phyloP scores from a whole-genome alignment of 1,284 basidiomycete genomes.

The Heterobasidion parviporum region DNA sequence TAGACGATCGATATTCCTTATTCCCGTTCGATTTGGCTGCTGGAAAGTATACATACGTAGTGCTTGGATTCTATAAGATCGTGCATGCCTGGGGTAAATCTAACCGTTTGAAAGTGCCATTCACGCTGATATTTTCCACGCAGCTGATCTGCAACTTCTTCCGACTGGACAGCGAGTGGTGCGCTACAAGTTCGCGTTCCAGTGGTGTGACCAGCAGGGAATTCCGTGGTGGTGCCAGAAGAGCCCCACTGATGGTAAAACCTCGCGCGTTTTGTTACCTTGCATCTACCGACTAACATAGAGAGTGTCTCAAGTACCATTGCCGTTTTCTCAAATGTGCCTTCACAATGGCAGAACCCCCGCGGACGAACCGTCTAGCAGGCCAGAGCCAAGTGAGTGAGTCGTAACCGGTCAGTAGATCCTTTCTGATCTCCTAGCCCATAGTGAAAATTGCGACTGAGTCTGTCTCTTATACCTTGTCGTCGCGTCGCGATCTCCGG shows the following conservation, averaged over 20 bases:
- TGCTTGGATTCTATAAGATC: slow-evolving; percentile 68
- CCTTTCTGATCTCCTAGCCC: too few species aligned
- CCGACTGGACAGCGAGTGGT: slow-evolving; percentile 43
- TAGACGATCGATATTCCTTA: slow-evolving; percentile 60
- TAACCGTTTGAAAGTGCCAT: neutral
- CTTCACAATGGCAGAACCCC: too few species aligned
- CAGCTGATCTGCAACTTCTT: slow-evolving; percentile 55
- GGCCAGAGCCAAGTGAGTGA: too few species aligned
- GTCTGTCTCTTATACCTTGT: too few species aligned
- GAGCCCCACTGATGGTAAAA: slow-evolving; percentile 21
- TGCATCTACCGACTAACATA: too few species aligned
- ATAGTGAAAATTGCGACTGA: too few species aligned
- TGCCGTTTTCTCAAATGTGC: too few species aligned
- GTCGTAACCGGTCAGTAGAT: too few species aligned
- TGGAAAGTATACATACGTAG: slow-evolving; percentile 51
- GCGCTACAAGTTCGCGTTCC: slow-evolving; percentile 72
- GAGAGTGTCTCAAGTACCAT: too few species aligned
- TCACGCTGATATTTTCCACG: slow-evolving; percentile 1
- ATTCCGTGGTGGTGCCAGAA: slow-evolving; percentile 43
- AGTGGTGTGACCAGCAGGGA: slow-evolving; percentile 68
- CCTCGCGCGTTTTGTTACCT: too few species aligned
- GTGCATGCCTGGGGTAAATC: slow-evolving; percentile 58
- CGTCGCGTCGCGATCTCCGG: too few species aligned
- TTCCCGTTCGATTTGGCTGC: slow-evolving; percentile 61
- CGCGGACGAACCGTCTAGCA: too few species aligned